A percentile compares a stretch with the other conserved stretches of the same genome.
Conservation (phyloP, 805 yeast species). For the Candida dajiaensis region DNA sequence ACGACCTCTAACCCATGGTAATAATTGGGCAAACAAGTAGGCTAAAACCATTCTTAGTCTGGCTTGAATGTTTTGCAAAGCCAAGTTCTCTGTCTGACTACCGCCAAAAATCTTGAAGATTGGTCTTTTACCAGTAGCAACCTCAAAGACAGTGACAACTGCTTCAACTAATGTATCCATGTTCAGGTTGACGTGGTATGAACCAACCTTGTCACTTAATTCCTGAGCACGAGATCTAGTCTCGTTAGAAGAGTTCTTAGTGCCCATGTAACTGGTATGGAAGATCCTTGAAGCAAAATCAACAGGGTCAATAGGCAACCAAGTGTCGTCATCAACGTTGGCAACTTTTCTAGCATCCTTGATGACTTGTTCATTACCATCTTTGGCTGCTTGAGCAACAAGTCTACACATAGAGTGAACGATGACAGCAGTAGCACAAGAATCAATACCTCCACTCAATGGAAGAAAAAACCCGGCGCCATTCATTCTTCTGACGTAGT, state of each 20-base stretch:
- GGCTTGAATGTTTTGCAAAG: slow-evolving; percentile 95
- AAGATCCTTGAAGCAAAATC: slow-evolving; percentile 74
- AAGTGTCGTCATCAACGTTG: slow-evolving; percentile 42
- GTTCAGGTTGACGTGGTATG: slow-evolving; percentile 86
- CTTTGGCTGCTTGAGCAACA: slow-evolving; percentile 61
- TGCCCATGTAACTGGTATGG: slow-evolving; percentile 94
- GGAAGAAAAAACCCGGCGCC: slow-evolving; percentile 93
- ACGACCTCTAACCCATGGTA: slow-evolving; percentile 89
- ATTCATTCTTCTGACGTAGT: slow-evolving; percentile 83
- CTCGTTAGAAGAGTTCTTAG: slow-evolving; percentile 83
- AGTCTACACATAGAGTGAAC: slow-evolving; percentile 91
- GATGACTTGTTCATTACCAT: slow-evolving; percentile 74
- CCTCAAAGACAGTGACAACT: slow-evolving; percentile 69
- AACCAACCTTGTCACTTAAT: slow-evolving; percentile 69
- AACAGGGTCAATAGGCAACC: slow-evolving; percentile 68
- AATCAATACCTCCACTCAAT: slow-evolving; percentile 94
- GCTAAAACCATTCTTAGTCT: slow-evolving; percentile 92
- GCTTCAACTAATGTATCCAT: slow-evolving; percentile 82
- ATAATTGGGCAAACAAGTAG: slow-evolving; percentile 85
- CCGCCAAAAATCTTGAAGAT: slow-evolving; percentile 93
- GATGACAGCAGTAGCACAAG: slow-evolving; percentile 95
- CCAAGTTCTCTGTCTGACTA: slow-evolving; percentile 82
- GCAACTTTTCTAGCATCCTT: slow-evolving; percentile 68
- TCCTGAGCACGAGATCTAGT: slow-evolving; percentile 79
- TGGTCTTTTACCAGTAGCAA: slow-evolving; percentile 88